phyloP scores from a whole-genome alignment of 441 rosid genomes.

The Adansonia grandidieri region DNA sequence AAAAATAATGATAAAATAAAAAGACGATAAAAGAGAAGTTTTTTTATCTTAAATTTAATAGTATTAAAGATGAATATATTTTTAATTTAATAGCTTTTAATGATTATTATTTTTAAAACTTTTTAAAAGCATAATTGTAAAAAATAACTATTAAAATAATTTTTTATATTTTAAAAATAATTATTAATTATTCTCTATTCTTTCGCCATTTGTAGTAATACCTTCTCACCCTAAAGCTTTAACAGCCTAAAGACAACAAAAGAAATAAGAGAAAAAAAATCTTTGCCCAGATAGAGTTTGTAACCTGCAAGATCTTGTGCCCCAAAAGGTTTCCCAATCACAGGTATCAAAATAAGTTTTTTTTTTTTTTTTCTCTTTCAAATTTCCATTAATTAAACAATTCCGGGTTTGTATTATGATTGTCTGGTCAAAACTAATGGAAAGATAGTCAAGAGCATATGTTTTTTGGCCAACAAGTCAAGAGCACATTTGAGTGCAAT shows the following conservation, averaged over 20 bases:
- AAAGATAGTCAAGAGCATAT: slow-evolving; percentile 42
- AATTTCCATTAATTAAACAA: slow-evolving; percentile 16
- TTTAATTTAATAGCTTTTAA: no score
- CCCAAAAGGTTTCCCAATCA: background rate
- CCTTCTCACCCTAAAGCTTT: background rate
- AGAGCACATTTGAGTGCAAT: slow-evolving; percentile 53
- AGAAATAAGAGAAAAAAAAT: background rate
- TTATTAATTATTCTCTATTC: no score
- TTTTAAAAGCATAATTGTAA: no score
- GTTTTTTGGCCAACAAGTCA: slow-evolving; percentile 29
- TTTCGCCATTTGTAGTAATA: no score
- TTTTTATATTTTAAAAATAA: no score
- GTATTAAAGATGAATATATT: no score
- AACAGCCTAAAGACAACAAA: background rate
- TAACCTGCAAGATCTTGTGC: background rate
- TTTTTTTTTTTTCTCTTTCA: background rate
- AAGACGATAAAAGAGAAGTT: no score
- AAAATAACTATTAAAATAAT: no score
- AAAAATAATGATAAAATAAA: no score
- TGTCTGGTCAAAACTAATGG: slow-evolving; percentile 41
- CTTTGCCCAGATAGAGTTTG: background rate
- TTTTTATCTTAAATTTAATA: no score
- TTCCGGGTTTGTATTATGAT: slow-evolving; percentile 10
- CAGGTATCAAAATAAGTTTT: background rate
- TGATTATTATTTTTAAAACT: no score